Evolutionary conservation across 352 stramenopile genomes (phyloP).

Genomic region (Phytophthora brassicae): DNA sequence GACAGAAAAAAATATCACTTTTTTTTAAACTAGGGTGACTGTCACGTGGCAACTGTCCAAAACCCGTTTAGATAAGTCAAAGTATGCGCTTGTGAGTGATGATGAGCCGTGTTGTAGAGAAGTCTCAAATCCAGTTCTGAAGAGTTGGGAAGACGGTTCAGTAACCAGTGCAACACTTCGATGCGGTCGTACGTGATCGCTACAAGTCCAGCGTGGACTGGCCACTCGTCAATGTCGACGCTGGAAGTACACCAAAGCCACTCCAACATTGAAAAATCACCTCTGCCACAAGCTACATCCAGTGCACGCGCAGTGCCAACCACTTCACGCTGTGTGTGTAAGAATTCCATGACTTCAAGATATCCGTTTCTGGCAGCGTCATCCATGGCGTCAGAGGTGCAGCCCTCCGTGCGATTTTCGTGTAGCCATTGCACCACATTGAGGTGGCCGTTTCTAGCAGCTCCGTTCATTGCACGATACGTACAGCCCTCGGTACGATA

Average conservation of each 20-base stretch:
- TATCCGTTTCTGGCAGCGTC: conserved; percentile 28
- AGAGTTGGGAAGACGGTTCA: conserved; percentile 9
- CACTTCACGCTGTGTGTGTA: conserved; percentile 21
- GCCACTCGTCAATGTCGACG: conserved; percentile 12
- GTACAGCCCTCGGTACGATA: conserved; percentile 25
- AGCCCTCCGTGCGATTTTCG: conserved; percentile 32
- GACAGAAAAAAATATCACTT: no score
- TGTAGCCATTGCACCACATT: conserved; percentile 36
- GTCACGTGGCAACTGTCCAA: conserved; percentile 10
- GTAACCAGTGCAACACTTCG: conserved; percentile 31
- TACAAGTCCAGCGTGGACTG: conserved; percentile 20
- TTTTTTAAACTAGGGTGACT: background rate
- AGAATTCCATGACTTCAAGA: conserved; percentile 31
- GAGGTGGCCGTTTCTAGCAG: conserved; percentile 31
- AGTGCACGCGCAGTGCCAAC: conserved; percentile 25
- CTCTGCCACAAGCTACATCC: conserved; percentile 16
- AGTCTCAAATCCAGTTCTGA: conserved; percentile 13
- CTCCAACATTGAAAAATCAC: conserved; percentile 28
- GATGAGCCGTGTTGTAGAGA: conserved; percentile 20
- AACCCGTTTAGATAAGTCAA: conserved; percentile 26
- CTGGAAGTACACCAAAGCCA: conserved; percentile 15
- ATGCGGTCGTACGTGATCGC: conserved; percentile 26
- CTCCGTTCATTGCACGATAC: conserved; percentile 35
- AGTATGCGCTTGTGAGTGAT: conserved; percentile 25
- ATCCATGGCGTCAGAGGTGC: conserved; percentile 37